Conservation (phyloP, 129 eudicot genomes). For the Logfia minima region DNA sequence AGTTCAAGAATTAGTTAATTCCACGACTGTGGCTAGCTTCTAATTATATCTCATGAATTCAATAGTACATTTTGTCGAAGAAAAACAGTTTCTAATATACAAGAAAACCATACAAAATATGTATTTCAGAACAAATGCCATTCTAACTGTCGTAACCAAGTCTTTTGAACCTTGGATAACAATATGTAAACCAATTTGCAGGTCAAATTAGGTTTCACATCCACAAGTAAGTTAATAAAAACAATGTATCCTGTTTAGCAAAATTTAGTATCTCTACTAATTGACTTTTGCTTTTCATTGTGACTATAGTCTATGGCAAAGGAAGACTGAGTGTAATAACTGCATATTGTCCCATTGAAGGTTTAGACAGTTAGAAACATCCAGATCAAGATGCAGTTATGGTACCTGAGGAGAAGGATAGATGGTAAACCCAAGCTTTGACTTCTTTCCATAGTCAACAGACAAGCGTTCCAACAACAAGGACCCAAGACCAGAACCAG, state of each 20-base stretch:
- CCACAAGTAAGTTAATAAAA: neutral
- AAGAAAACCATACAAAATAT: neutral
- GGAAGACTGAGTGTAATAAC: neutral
- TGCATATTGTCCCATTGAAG: neutral
- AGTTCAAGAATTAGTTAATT: neutral
- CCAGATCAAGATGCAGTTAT: neutral
- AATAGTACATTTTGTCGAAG: neutral
- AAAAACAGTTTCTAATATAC: neutral
- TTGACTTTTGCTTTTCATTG: neutral
- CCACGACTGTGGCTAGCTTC: neutral
- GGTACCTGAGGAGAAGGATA: slow-evolving; percentile 97
- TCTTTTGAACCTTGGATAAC: neutral
- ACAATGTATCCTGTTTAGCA: neutral
- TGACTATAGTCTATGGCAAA: too few relatives aligned
- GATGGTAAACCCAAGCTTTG: slow-evolving; percentile 97
- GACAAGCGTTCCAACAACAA: slow-evolving; percentile 91
- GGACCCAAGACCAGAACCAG: slow-evolving; percentile 99
- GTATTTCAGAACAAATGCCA: neutral
- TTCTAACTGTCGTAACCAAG: neutral
- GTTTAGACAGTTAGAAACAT: neutral
- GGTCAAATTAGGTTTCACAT: neutral
- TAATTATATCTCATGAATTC: neutral
- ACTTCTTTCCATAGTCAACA: slow-evolving; percentile 97
- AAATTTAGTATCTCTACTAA: neutral
- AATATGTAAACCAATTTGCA: neutral